Evolutionary conservation across 495 filamentous ascomycete genomes (phyloP).

Genomic region (Cudoniella acicularis): DNA sequence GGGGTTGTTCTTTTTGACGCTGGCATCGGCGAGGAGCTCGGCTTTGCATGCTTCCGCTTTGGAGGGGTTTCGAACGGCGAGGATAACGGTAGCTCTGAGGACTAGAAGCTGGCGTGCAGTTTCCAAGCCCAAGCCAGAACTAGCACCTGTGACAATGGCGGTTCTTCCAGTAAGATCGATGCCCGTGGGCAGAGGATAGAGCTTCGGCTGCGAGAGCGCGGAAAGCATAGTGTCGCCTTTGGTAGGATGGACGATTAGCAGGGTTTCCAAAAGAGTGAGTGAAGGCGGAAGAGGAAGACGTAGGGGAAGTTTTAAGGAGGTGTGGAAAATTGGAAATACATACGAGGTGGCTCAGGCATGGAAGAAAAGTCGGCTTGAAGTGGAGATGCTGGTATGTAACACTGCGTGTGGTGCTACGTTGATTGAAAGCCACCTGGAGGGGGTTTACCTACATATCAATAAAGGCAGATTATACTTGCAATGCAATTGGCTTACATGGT

Average conservation of each 20-base stretch:
- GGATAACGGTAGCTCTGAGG: conserved; percentile 40
- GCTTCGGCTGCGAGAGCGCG: background rate
- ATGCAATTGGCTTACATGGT: no score
- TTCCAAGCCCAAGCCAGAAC: conserved; percentile 46
- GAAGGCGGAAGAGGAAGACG: background rate
- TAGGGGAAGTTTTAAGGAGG: no score
- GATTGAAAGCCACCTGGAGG: no score
- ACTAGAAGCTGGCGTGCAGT: conserved; percentile 40
- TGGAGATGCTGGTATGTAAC: no score
- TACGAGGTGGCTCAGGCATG: no score
- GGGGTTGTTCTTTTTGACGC: conserved; percentile 12
- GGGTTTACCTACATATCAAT: no score
- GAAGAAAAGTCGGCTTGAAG: no score
- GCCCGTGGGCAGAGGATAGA: background rate
- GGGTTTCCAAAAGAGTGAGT: background rate
- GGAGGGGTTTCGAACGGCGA: conserved; percentile 41
- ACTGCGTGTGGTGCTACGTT: no score
- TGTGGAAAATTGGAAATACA: no score
- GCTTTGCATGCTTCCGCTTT: conserved; percentile 35
- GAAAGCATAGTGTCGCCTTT: background rate
- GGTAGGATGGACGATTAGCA: background rate
- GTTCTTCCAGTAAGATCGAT: conserved; percentile 33
- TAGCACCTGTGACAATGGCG: conserved; percentile 48
- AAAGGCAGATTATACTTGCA: no score
- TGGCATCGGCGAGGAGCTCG: conserved; percentile 2